These are phyloP conservation scores for Dinochytrium kinnereticum DNA, from an alignment of 371 early-diverging fungal genomes.

Conservation along the genomic window DNA sequence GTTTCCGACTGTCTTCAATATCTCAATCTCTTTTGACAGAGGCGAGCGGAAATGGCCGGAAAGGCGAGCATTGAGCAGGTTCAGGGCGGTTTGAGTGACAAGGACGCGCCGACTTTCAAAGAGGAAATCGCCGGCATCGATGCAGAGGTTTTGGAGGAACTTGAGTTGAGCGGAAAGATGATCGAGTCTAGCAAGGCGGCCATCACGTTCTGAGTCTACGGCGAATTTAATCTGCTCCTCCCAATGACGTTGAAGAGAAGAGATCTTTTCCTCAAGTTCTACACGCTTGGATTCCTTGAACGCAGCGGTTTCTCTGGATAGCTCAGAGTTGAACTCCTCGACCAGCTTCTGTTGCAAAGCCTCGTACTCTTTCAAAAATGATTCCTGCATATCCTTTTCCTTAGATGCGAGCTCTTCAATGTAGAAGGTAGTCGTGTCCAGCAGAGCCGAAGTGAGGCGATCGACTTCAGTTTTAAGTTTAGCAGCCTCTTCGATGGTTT, in stretches of 20 bases:
- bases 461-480: neutral
- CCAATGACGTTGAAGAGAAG: slow-evolving; percentile 58
- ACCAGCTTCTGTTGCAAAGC: slow-evolving; percentile 11
- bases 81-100: slow-evolving; percentile 30
- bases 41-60: slow-evolving; percentile 38
- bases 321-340: neutral
- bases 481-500: neutral
- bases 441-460: neutral
- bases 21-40: slow-evolving; percentile 72
- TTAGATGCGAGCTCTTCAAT: slow-evolving; percentile 22
- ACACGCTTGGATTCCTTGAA: slow-evolving; percentile 13
- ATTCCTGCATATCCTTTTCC: slow-evolving; percentile 24
- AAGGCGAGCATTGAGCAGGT: slow-evolving; percentile 28
- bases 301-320: neutral
- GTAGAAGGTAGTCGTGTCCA: slow-evolving; percentile 33
- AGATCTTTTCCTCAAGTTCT: slow-evolving; percentile 48
- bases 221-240: slow-evolving; percentile 71
- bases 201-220: slow-evolving; percentile 89
- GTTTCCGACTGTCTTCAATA: slow-evolving; percentile 65
- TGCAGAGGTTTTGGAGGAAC: slow-evolving; percentile 68
- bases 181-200: slow-evolving; percentile 86
- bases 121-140: slow-evolving; percentile 65
- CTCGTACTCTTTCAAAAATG: slow-evolving; percentile 26
- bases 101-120: slow-evolving; percentile 37
- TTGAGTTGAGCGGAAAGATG: slow-evolving; percentile 75